A percentile compares a stretch with the other conserved stretches of the same genome.
These are phyloP conservation scores for Cladosporium phlei DNA, from an alignment of 2,329 filamentous ascomycete species.

Conservation along the genomic window DNA sequence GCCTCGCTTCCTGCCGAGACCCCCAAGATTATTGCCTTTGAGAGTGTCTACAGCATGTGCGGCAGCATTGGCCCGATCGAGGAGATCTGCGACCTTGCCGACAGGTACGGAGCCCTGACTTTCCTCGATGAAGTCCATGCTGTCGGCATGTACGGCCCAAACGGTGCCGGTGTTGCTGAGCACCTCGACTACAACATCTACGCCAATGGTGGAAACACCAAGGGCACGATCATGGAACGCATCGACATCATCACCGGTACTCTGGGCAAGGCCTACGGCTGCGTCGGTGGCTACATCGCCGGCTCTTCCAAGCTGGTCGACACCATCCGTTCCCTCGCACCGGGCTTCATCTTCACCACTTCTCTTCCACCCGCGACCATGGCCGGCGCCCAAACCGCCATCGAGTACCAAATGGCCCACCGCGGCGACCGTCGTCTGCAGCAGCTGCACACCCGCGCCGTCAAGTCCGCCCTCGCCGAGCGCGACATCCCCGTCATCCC, in stretches of 20 bases:
- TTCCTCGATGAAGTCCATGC: constrained; percentile 98
- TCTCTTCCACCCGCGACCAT: constrained; percentile 93
- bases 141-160: constrained; percentile 97
- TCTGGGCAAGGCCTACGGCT: constrained; percentile 94
- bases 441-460: constrained; percentile 90
- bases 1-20: constrained; percentile 77
- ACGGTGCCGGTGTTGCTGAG: constrained; percentile 92
- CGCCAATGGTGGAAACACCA: constrained; percentile 65
- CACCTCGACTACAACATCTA: constrained; percentile 93
- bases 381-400: constrained; percentile 86
- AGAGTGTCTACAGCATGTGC: constrained; percentile 99
- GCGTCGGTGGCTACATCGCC: constrained; percentile 95
- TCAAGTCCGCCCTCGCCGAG: constrained; percentile 75
- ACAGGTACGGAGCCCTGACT: constrained; percentile 96
- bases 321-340: constrained; percentile 86
- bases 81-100: constrained; percentile 89
- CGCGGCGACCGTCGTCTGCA: constrained; percentile 84
- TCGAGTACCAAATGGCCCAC: constrained; percentile 86
- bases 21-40: constrained; percentile 97
- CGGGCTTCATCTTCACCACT: constrained; percentile 98
- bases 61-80: constrained; percentile 94
- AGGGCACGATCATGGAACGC: constrained; percentile 88
- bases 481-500: constrained; percentile 93
- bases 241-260: constrained; percentile 98
- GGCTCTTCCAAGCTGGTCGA: constrained; percentile 83